phyloP scores from a whole-genome alignment of 345 rosid genomes.

The Luvunga scandens region DNA sequence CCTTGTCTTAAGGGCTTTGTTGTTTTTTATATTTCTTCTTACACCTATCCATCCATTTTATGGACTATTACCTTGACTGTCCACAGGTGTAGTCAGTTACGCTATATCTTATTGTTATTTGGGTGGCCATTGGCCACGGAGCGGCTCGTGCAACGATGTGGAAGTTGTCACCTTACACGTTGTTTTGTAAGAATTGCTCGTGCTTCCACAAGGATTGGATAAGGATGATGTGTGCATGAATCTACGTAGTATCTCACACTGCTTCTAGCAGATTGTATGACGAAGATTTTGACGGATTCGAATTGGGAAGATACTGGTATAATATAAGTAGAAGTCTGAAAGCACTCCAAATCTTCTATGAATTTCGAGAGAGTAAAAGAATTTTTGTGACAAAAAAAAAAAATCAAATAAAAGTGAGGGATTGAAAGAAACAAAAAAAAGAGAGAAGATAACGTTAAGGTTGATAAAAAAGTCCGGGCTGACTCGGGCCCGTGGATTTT shows the following conservation, averaged over 20 bases:
- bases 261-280: neutral
- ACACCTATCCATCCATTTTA: neutral
- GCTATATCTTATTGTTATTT: neutral
- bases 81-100: neutral
- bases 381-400: too few species aligned
- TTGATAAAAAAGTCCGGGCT: too few species aligned
- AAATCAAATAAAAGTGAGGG: too few species aligned
- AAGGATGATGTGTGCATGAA: neutral
- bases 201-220: constrained; percentile 38
- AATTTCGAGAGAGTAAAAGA: too few species aligned
- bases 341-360: too few species aligned
- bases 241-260: neutral
- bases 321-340: too few species aligned
- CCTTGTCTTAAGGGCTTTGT: neutral
- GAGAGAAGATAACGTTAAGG: too few species aligned
- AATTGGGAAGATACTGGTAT: too few species aligned
- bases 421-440: too few species aligned
- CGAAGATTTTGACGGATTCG: too few species aligned
- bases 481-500: too few species aligned
- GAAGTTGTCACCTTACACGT: constrained; percentile 37
- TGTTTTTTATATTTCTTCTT: neutral
- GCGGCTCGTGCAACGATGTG: constrained; percentile 34
- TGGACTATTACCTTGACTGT: neutral
- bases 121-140: neutral
- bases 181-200: constrained; percentile 19